A percentile compares a stretch with the other conserved stretches of the same genome.
Conservation (phyloP, 345 rosid genomes). For the Durio zibethinus region DNA sequence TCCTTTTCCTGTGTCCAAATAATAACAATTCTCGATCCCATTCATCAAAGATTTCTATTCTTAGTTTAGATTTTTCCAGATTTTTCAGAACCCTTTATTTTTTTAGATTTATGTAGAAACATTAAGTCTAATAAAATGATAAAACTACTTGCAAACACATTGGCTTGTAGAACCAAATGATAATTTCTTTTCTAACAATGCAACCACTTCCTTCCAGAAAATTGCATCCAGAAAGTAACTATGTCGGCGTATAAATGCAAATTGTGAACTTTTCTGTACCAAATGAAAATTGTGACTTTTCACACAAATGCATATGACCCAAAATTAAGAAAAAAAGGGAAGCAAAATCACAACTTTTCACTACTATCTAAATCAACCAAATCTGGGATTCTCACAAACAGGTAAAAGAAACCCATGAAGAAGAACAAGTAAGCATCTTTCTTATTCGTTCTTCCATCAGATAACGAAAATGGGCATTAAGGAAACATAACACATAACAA, state of each 20-base stretch:
- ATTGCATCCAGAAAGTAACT: not conserved
- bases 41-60: no score
- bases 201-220: not conserved
- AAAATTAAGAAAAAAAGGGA: not conserved
- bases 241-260: not conserved
- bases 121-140: no score
- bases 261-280: not conserved
- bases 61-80: no score
- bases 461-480: not conserved
- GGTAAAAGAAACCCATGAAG: conserved; percentile 3
- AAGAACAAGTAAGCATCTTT: not conserved
- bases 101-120: no score
- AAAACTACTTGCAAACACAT: not conserved
- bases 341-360: conserved; percentile 1
- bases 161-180: not conserved
- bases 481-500: not conserved
- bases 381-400: not conserved
- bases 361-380: not conserved
- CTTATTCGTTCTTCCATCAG: not conserved
- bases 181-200: not conserved
- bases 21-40: no score
- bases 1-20: no score
- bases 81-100: no score
- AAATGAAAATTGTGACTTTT: not conserved
- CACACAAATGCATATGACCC: not conserved